A percentile compares a stretch with the other conserved stretches of the same genome.
phyloP scores from a whole-genome alignment of 345 rosid genomes.

The Eucalyptus regnans region DNA sequence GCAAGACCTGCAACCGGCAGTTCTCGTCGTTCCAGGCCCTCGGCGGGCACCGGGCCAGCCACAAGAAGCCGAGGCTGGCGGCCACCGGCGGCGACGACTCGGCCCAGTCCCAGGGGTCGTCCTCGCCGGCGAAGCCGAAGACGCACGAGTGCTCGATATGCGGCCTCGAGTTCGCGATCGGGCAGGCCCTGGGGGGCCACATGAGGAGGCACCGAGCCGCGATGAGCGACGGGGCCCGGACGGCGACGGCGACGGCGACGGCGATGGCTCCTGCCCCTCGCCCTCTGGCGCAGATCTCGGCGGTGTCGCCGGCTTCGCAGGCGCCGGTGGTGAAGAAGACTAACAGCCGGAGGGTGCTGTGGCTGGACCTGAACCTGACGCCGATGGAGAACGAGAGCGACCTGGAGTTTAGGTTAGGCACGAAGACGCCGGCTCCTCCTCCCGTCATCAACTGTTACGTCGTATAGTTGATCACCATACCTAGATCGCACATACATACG shows the following conservation, averaged over 20 bases:
- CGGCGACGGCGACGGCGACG: neutral
- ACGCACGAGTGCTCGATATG: conserved; percentile 85
- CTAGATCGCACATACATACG: neutral
- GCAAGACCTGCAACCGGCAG: conserved; percentile 56
- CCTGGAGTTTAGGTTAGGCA: conserved; percentile 24
- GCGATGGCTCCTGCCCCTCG: neutral
- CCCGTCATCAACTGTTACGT: conserved; percentile 24
- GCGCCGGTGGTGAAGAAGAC: conserved; percentile 29
- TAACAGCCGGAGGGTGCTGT: conserved; percentile 26
- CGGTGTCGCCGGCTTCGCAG: neutral
- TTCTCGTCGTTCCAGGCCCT: conserved; percentile 57
- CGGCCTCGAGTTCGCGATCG: conserved; percentile 73
- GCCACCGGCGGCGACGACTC: neutral
- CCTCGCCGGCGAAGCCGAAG: conserved; percentile 27
- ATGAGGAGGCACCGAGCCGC: conserved; percentile 51
- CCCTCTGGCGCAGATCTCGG: neutral
- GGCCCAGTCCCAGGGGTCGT: neutral
- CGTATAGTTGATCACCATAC: neutral
- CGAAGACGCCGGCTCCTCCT: conserved; percentile 5
- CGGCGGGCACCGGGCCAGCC: conserved; percentile 68
- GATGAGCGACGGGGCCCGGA: neutral
- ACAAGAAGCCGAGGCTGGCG: conserved; percentile 38
- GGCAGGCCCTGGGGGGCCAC: conserved; percentile 63
- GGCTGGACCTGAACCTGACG: conserved; percentile 62
- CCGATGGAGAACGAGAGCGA: conserved; percentile 63